Conservation (phyloP, 306 rosid species). For the Oxytropis ochrocephala region DNA sequence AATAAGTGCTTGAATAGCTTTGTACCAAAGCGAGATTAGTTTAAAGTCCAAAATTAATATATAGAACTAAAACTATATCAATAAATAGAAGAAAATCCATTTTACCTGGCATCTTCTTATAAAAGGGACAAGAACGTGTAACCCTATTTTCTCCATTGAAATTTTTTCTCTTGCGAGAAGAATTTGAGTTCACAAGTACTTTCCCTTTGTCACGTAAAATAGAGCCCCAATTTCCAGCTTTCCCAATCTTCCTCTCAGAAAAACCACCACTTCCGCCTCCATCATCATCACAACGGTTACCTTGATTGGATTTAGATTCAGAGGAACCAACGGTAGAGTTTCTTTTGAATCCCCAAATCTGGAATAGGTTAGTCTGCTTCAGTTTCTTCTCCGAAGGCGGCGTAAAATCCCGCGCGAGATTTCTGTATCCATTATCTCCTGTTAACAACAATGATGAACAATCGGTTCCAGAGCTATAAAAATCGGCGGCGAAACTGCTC, state of each 20-base stretch:
- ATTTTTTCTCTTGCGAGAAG: slow-evolving; percentile 24
- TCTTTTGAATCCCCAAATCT: slow-evolving; percentile 43
- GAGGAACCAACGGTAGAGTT: neutral
- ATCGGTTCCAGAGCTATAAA: slow-evolving; percentile 39
- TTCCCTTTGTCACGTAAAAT: slow-evolving; percentile 13
- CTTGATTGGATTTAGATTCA: slow-evolving; percentile 2
- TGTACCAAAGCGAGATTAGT: neutral
- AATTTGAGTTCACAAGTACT: slow-evolving; percentile 6
- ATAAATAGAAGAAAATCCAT: neutral
- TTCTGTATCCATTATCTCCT: neutral
- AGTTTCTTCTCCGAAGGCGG: slow-evolving; percentile 30
- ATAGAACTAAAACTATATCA: neutral
- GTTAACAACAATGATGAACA: slow-evolving; percentile 22
- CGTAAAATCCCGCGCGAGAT: neutral
- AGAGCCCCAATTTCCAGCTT: slow-evolving; percentile 24
- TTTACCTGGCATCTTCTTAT: slow-evolving; percentile 49
- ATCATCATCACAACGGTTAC: neutral
- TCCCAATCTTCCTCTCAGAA: slow-evolving; percentile 30
- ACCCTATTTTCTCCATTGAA: slow-evolving; percentile 4
- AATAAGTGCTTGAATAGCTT: neutral
- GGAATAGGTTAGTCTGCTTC: slow-evolving; percentile 36
- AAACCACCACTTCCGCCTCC: neutral
- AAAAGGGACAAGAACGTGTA: slow-evolving; percentile 41
- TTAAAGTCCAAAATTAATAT: neutral
- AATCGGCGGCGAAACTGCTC: slow-evolving; percentile 36